phyloP scores from a whole-genome alignment of 192 early-diverging fungal genomes.

The Mortierella hygrophila region DNA sequence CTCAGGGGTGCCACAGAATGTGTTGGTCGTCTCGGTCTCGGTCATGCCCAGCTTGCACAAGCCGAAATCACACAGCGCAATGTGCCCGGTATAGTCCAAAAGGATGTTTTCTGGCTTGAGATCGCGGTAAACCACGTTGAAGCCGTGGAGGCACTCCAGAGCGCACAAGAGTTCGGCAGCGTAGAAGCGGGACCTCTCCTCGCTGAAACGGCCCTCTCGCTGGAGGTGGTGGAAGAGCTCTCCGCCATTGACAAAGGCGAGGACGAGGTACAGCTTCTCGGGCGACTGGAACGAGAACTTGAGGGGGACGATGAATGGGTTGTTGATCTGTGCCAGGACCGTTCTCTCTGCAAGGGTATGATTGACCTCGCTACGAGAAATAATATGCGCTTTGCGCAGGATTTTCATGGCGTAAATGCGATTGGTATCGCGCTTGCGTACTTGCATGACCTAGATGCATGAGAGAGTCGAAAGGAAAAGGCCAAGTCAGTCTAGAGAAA shows the following conservation, averaged over 20 bases:
- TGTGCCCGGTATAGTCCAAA: slow-evolving; percentile 94
- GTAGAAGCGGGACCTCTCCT: slow-evolving; percentile 93
- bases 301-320: slow-evolving; percentile 94
- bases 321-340: slow-evolving; percentile 89
- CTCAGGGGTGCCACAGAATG: slow-evolving; percentile 99
- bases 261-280: slow-evolving; percentile 94
- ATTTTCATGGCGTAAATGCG: slow-evolving; percentile 99
- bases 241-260: slow-evolving; percentile 97
- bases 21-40: slow-evolving; percentile 92
- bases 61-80: slow-evolving; percentile 95
- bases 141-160: slow-evolving; percentile 92
- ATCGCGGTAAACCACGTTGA: slow-evolving; percentile 93
- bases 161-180: slow-evolving; percentile 93
- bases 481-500: neutral
- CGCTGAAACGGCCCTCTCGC: slow-evolving; percentile 88
- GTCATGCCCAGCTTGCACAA: slow-evolving; percentile 95
- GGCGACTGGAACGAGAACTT: slow-evolving; percentile 96
- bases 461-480: neutral
- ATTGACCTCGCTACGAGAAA: slow-evolving; percentile 91
- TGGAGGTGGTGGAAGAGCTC: slow-evolving; percentile 97
- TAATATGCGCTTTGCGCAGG: slow-evolving; percentile 92
- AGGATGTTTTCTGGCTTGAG: slow-evolving; percentile 97
- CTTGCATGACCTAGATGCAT: slow-evolving; percentile 79
- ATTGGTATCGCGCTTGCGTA: slow-evolving; percentile 90
- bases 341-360: slow-evolving; percentile 95